Evolutionary conservation across 1,139 yeast genomes (phyloP).

Genomic region (Geotrichum fermentans): DNA sequence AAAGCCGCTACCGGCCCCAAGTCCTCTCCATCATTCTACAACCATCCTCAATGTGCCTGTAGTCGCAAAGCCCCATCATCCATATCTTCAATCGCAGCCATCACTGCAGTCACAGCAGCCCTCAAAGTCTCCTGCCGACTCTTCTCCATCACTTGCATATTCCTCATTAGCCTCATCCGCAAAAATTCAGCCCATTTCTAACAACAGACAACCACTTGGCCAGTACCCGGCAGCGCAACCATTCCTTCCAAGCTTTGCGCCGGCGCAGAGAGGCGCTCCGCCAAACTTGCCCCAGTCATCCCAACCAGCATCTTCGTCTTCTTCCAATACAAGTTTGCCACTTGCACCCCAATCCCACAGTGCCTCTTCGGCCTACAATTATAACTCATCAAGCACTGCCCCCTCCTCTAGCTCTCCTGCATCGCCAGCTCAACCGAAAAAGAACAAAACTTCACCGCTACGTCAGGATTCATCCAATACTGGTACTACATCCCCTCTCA

Average conservation of each 20-base stretch:
- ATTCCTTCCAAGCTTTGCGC: background rate
- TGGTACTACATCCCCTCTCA: background rate
- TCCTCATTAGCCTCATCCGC: constrained; percentile 16
- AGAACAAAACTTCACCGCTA: background rate
- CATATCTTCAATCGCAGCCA: constrained; percentile 13
- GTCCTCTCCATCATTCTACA: constrained; percentile 15
- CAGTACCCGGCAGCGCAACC: constrained; percentile 13
- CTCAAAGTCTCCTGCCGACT: constrained; percentile 13
- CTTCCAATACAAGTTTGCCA: background rate
- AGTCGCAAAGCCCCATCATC: constrained; percentile 20
- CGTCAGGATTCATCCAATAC: background rate
- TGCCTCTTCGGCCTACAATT: background rate
- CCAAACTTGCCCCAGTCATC: background rate
- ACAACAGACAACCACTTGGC: constrained; percentile 9
- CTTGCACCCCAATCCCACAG: background rate
- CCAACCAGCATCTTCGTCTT: constrained; percentile 1
- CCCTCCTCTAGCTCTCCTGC: no score
- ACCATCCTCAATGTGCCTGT: constrained; percentile 18
- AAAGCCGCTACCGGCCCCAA: constrained; percentile 6
- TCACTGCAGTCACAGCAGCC: constrained; percentile 12
- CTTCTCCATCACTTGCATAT: constrained; percentile 11
- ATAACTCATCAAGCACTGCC: no score
- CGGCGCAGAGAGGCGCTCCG: background rate
- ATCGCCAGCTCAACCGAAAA: background rate
- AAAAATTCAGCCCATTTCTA: background rate